Conservation (phyloP, 225 moss, liverwort and hornwort species). For the Climacium dendroides region DNA sequence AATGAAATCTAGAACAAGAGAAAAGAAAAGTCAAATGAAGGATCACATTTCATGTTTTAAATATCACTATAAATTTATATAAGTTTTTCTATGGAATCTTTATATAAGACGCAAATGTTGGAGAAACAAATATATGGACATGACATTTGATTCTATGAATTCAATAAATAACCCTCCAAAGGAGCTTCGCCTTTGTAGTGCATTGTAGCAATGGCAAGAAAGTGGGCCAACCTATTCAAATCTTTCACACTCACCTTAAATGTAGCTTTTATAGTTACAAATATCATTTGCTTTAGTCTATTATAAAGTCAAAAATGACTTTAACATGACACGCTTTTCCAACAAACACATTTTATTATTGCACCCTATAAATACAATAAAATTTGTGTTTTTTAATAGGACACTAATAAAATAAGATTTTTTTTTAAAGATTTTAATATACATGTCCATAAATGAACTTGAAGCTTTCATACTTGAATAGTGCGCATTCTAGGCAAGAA, state of each 20-base stretch:
- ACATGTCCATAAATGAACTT: not conserved
- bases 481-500: not conserved
- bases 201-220: not conserved
- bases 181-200: not conserved
- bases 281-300: not conserved
- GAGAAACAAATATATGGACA: not conserved
- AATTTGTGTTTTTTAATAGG: not conserved
- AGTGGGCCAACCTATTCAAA: not conserved
- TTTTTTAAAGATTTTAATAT: not conserved
- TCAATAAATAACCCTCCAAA: not conserved
- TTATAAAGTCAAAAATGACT: not conserved
- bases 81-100: not conserved
- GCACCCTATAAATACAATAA: rapidly evolving
- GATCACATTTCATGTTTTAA: not conserved
- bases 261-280: not conserved
- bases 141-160: not conserved
- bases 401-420: not conserved
- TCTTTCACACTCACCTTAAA: not conserved
- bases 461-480: not conserved
- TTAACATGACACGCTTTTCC: not conserved
- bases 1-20: not conserved
- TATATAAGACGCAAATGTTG: not conserved
- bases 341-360: not conserved
- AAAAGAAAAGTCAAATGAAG: not conserved
- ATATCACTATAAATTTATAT: not conserved